Evolutionary conservation across 2,329 filamentous ascomycete species (phyloP).

Genomic region (Fonsecaea nubica): DNA sequence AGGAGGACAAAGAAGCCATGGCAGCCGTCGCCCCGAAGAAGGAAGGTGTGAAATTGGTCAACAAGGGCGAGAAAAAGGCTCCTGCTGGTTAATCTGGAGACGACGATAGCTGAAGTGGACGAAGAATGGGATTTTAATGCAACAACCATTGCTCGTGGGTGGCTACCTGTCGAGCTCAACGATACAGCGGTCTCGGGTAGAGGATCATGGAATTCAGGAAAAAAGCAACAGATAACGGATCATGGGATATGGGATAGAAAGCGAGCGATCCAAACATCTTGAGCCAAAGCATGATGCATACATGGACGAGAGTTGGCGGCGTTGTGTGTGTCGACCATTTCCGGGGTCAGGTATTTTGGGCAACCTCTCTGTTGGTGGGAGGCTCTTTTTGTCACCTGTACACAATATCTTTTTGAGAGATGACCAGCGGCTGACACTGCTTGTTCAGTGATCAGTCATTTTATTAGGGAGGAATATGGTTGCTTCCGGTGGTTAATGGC

Average conservation of each 20-base stretch:
- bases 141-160: slow-evolving; percentile 5
- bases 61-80: slow-evolving; percentile 9
- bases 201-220: slow-evolving; percentile 20
- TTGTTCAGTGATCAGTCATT: background rate
- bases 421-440: background rate
- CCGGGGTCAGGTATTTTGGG: slow-evolving; percentile 4
- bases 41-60: slow-evolving; percentile 10
- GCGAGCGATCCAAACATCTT: slow-evolving; percentile 20
- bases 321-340: slow-evolving; percentile 2
- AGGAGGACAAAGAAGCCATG: slow-evolving; percentile 84
- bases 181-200: slow-evolving; percentile 10
- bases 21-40: slow-evolving; percentile 46
- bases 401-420: slow-evolving; percentile 5
- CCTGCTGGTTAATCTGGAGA: slow-evolving; percentile 20
- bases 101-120: background rate
- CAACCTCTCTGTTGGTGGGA: slow-evolving; percentile 5
- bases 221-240: slow-evolving; percentile 14
- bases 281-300: slow-evolving; percentile 19
- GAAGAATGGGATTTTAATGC: background rate
- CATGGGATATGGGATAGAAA: slow-evolving; percentile 28
- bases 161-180: background rate
- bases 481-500: background rate
- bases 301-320: slow-evolving; percentile 15
- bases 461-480: background rate
- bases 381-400: slow-evolving; percentile 7